Base-by-base conservation (phyloP, 2,329 filamentous ascomycete genomes). In the Pseudogymnoascus sp. region DNA sequence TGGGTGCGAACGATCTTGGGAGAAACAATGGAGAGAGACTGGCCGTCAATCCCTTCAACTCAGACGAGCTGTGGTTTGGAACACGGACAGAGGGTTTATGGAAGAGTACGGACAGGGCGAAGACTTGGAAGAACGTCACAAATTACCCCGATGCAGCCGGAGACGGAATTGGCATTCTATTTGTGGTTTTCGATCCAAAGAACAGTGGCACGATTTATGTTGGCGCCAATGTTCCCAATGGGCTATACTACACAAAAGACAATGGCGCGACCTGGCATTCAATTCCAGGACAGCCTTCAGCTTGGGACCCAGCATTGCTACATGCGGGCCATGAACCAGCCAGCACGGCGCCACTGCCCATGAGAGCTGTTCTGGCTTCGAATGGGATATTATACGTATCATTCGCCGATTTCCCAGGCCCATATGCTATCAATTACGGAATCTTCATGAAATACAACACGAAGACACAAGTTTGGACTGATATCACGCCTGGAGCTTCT, bases 111-210 rank as follows among this genome's bases (percentile, higher is more conserved):
- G 60, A 65, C 61, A 41, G 62, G 16, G 64, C 64, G 4, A 63
- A 65, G 58, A 65, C 64, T 6, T 65, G 64, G 64, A 64, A 35
- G 6, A 65, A 65, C 49, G 21, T 64, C 16, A 65, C 64, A 14
- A 61, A 65, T 37, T 65, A 61, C 25, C 64, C 64, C 0, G 63
- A 65, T 61, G 64, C 64, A 40, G 49, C 43, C 3, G 64, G 55
- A n/a, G 61, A 65, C 28, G 61, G 59, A 33, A 63, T 65, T 40
- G 64, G 64, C 0, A 62, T 65, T 3, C 41, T 64, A 2, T 65
- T 65, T 55, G 64, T 65, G 5, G 60, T 65, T 60, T 65, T 65
- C 28, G 64, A 65, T 28, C 64, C 62, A 11, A 62, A 62, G 9
- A 60, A 65, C 33, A 55, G 59, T 1, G 64, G 64, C 2, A 65